These are phyloP conservation scores for Colletotrichum sp. DNA, from an alignment of 2,329 filamentous ascomycete species.

Conservation along the genomic window DNA sequence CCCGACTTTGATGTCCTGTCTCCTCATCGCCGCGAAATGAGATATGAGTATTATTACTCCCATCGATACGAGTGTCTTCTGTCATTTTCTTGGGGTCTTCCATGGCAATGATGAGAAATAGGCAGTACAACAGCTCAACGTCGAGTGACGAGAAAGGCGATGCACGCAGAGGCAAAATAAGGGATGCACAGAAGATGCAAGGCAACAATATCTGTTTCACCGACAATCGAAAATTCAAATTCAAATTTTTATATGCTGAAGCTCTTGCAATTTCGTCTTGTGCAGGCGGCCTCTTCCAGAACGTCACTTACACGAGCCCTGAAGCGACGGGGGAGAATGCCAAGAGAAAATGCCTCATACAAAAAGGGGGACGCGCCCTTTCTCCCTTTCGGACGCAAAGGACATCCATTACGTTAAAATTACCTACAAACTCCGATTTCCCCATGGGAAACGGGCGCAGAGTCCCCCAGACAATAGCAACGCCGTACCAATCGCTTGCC, in stretches of 20 bases:
- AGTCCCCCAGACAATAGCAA: not conserved
- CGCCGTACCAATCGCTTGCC: not conserved
- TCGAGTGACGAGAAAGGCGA: not conserved
- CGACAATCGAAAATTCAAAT: not conserved
- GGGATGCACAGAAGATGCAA: not conserved
- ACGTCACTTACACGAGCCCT: not conserved
- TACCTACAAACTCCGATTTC: not conserved
- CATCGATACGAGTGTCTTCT: fast-evolving
- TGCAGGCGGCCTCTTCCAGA: not conserved
- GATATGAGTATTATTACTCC: not conserved
- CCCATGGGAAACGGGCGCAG: not conserved
- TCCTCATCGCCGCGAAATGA: not conserved
- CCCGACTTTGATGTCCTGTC: not conserved
- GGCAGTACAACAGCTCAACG: not conserved
- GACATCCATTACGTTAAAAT: slow-evolving; percentile 12
- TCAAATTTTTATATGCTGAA: not conserved
- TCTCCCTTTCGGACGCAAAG: not conserved
- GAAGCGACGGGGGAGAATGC: not conserved
- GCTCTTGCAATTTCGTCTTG: not conserved
- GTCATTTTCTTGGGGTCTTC: not conserved
- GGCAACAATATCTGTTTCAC: not conserved
- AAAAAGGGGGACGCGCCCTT: not conserved
- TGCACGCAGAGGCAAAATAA: not conserved
- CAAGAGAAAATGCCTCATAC: slow-evolving; percentile 18
- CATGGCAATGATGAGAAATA: not conserved